A percentile compares a stretch with the other conserved stretches of the same genome.
Conservation (phyloP, 331 rosid species). For the Saraca asoca region DNA sequence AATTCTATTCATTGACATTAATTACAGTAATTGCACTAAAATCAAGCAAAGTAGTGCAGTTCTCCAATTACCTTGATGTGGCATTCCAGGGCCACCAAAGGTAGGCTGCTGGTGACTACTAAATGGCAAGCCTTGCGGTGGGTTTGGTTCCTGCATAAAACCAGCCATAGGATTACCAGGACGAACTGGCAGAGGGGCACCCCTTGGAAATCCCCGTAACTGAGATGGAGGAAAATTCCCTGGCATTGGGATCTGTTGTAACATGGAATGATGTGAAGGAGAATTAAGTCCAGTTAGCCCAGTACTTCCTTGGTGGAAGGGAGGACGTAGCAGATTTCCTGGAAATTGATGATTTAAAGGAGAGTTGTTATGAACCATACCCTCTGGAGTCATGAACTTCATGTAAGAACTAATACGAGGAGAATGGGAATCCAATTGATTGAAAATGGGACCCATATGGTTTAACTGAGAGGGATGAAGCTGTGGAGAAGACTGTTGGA, state of each 20-base stretch:
- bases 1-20: background rate
- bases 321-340: constrained; percentile 71
- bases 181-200: constrained; percentile 57
- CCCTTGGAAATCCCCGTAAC: constrained; percentile 70
- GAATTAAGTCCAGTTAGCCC: constrained; percentile 68
- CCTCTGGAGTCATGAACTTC: constrained; percentile 61
- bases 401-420: constrained; percentile 58
- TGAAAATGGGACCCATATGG: constrained; percentile 59
- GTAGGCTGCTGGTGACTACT: constrained; percentile 58
- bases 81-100: constrained; percentile 69
- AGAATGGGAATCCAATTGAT: constrained; percentile 67
- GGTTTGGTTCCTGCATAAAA: constrained; percentile 66
- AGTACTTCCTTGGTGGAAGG: constrained; percentile 58
- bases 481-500: constrained; percentile 63
- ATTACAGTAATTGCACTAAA: no score
- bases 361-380: constrained; percentile 58
- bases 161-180: constrained; percentile 56
- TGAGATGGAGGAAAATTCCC: constrained; percentile 74
- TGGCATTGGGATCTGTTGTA: constrained; percentile 73
- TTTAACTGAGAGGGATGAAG: constrained; percentile 59
- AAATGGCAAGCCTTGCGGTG: constrained; percentile 68
- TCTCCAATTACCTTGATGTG: constrained; percentile 56
- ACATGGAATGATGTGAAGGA: constrained; percentile 65
- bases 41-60: background rate
- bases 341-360: constrained; percentile 68